Evolutionary conservation across 1,284 basidiomycete genomes (phyloP).

Genomic region (Ustilago cynodontis): DNA sequence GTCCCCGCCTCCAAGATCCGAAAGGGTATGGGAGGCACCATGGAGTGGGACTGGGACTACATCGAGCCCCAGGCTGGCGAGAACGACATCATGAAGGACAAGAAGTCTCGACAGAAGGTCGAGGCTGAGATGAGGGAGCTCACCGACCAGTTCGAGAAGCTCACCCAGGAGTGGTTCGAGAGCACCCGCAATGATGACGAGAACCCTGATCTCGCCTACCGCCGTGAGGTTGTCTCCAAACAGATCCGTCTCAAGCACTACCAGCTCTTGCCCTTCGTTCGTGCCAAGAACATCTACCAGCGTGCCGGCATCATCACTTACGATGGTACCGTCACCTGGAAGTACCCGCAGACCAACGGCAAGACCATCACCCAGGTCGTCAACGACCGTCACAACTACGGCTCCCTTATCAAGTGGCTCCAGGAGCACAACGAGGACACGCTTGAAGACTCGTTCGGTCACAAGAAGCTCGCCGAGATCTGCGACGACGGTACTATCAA

Average conservation of each 20-base stretch:
- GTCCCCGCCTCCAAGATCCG: conserved; percentile 61
- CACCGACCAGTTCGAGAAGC: conserved; percentile 59
- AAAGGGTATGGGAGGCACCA: conserved; percentile 69
- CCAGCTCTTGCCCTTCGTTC: conserved; percentile 63
- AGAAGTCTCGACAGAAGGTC: conserved; percentile 60
- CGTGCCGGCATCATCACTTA: conserved; percentile 63
- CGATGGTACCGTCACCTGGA: conserved; percentile 63
- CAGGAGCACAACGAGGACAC: conserved; percentile 67
- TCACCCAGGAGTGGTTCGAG: conserved; percentile 63
- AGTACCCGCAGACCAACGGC: conserved; percentile 66
- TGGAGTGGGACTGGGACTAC: conserved; percentile 70
- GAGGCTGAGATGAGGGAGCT: conserved; percentile 61
- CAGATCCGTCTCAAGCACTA: conserved; percentile 68
- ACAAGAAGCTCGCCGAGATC: conserved; percentile 47
- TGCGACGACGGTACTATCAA: conserved; percentile 51
- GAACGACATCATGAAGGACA: conserved; percentile 67
- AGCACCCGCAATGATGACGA: conserved; percentile 49
- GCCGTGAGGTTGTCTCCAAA: conserved; percentile 63
- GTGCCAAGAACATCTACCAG: conserved; percentile 67
- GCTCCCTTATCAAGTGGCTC: conserved; percentile 66
- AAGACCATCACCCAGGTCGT: conserved; percentile 53
- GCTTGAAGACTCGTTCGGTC: conserved; percentile 63
- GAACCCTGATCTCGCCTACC: conserved; percentile 51
- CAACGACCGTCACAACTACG: conserved; percentile 65
- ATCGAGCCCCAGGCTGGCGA: conserved; percentile 66